These are phyloP conservation scores for Pichia phayaonensis DNA, from an alignment of 805 yeast genomes.

Conservation along the genomic window DNA sequence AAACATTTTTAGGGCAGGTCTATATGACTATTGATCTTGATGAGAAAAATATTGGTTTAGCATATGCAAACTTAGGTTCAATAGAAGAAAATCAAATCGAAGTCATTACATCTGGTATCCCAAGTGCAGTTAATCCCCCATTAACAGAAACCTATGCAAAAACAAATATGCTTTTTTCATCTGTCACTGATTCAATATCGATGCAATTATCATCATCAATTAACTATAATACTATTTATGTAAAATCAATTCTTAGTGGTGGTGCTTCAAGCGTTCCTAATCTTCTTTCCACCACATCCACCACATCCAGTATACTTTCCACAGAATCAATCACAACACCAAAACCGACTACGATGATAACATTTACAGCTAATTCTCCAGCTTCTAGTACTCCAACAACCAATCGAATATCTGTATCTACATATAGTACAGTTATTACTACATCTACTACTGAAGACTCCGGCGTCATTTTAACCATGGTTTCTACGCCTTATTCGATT, in stretches of 20 bases:
- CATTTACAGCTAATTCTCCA: neutral
- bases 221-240: neutral
- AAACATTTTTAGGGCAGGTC: slow-evolving; percentile 42
- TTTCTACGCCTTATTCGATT: neutral
- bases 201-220: neutral
- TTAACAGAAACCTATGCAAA: slow-evolving; percentile 6
- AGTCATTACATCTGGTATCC: slow-evolving; percentile 24
- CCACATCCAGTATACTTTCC: too few species aligned
- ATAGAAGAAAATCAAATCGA: slow-evolving; percentile 32
- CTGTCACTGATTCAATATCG: neutral
- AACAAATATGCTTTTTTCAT: slow-evolving; percentile 1
- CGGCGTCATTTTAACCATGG: neutral
- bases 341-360: neutral
- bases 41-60: slow-evolving; percentile 34
- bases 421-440: too few species aligned
- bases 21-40: slow-evolving; percentile 51
- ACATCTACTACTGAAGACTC: neutral
- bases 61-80: slow-evolving; percentile 34
- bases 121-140: slow-evolving; percentile 8
- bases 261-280: neutral
- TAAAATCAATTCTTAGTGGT: neutral
- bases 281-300: neutral
- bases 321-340: neutral
- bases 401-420: too few species aligned
- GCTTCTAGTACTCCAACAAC: too few species aligned